Evolutionary conservation across 2,329 filamentous ascomycete genomes (phyloP).

Genomic region (Fusarium chlamydosporum): DNA sequence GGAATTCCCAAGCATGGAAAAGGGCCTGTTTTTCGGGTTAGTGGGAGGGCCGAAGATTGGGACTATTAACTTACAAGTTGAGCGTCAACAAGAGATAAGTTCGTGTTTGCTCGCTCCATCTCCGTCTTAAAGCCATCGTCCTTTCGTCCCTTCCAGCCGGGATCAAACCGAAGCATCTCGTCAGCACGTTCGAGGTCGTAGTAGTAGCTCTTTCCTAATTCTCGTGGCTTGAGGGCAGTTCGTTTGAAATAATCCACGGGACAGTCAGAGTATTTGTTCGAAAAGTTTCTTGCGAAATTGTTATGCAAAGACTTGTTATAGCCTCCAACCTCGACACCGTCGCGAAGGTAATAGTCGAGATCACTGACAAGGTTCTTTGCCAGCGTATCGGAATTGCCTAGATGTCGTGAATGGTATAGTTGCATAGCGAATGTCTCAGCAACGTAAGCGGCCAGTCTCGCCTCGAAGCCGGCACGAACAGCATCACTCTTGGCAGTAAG

Average conservation of each 20-base stretch:
- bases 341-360: constrained; percentile 82
- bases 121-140: constrained; percentile 84
- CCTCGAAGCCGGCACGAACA: constrained; percentile 71
- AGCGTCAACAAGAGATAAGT: constrained; percentile 91
- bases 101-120: constrained; percentile 88
- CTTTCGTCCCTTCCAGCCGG: constrained; percentile 78
- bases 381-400: constrained; percentile 74
- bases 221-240: constrained; percentile 73
- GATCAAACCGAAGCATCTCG: constrained; percentile 81
- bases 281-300: constrained; percentile 88
- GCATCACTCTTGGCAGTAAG: constrained; percentile 68
- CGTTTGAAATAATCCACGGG: constrained; percentile 85
- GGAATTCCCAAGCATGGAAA: constrained; percentile 89
- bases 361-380: constrained; percentile 80
- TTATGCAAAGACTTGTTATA: constrained; percentile 91
- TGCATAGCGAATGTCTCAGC: constrained; percentile 93
- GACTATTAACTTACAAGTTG: constrained; percentile 75
- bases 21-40: constrained; percentile 70
- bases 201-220: constrained; percentile 83
- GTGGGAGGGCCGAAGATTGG: constrained; percentile 48
- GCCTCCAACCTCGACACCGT: constrained; percentile 81
- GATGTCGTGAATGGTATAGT: constrained; percentile 86
- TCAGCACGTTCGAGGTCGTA: constrained; percentile 85
- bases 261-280: constrained; percentile 80
- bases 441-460: constrained; percentile 82